These are phyloP conservation scores for Ophiostoma angusticollis DNA, from an alignment of 2,329 filamentous ascomycete genomes.

Conservation along the genomic window DNA sequence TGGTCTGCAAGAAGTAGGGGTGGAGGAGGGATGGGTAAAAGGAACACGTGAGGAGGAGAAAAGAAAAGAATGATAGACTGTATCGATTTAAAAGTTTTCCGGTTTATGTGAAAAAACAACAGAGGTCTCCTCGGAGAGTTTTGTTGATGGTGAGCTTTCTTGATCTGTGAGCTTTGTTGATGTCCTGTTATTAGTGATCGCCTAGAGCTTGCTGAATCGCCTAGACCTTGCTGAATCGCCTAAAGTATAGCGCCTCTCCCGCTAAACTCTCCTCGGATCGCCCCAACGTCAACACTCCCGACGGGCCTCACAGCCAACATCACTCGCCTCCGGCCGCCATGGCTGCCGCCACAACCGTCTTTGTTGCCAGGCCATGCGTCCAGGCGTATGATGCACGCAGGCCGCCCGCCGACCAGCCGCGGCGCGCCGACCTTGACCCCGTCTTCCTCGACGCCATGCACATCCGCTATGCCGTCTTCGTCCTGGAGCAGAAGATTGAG, in stretches of 20 bases:
- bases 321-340: not conserved
- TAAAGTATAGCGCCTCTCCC: no score
- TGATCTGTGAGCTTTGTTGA: no score
- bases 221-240: no score
- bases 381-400: slow-evolving; percentile 26
- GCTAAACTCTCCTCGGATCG: no score
- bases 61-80: not conserved
- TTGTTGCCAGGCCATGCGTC: slow-evolving; percentile 5
- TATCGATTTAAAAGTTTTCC: no score
- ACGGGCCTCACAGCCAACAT: not conserved
- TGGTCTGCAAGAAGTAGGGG: slow-evolving; percentile 7
- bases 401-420: slow-evolving; percentile 23
- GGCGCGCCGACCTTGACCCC: slow-evolving; percentile 34
- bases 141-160: no score
- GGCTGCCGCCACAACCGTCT: not conserved
- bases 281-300: no score
- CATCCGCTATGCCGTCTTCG: slow-evolving; percentile 48
- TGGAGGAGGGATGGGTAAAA: no score
- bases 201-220: no score
- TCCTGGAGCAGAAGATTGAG: slow-evolving; percentile 44
- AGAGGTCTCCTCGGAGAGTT: no score
- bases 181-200: no score
- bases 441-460: slow-evolving; percentile 52
- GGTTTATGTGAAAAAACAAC: no score
- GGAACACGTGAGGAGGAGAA: not conserved